These are phyloP conservation scores for Monilinia fructigena DNA, from an alignment of 2,329 filamentous ascomycete genomes.

Conservation along the genomic window DNA sequence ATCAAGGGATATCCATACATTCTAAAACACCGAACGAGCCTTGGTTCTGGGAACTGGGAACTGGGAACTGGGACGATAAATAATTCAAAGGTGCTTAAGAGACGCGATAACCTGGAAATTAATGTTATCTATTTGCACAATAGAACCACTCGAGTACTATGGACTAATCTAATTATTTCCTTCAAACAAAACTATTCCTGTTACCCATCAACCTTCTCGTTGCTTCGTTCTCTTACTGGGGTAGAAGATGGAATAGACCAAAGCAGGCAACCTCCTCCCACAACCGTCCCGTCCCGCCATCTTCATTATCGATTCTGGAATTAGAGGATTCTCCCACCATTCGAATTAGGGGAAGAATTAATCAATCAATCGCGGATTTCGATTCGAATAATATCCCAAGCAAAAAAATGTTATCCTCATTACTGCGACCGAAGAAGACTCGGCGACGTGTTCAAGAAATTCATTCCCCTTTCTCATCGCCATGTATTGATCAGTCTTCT, in stretches of 20 bases:
- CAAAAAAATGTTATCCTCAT: constrained; percentile 41
- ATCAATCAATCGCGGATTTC: neutral
- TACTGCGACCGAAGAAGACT: constrained; percentile 40
- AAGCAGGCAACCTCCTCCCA: neutral
- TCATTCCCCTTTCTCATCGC: constrained; percentile 40
- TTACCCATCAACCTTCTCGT: neutral
- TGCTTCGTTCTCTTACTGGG: neutral
- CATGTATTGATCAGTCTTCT: constrained; percentile 35
- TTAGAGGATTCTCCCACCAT: neutral
- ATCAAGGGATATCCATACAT: constrained; percentile 21
- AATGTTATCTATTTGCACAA: neutral
- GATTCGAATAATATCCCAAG: constrained; percentile 9
- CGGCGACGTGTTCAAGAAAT: constrained; percentile 35
- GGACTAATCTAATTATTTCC: neutral
- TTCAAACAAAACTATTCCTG: neutral
- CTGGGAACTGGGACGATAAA: neutral
- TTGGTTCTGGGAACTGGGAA: constrained; percentile 4
- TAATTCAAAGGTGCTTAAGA: neutral
- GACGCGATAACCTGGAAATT: constrained; percentile 17
- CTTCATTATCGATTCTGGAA: neutral
- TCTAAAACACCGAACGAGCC: neutral
- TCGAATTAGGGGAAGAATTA: neutral
- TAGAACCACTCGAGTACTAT: neutral
- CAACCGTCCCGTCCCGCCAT: neutral
- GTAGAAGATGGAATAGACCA: constrained; percentile 8